Base-by-base conservation (phyloP, 345 rosid genomes). In the Rhodamnia rubescens region DNA sequence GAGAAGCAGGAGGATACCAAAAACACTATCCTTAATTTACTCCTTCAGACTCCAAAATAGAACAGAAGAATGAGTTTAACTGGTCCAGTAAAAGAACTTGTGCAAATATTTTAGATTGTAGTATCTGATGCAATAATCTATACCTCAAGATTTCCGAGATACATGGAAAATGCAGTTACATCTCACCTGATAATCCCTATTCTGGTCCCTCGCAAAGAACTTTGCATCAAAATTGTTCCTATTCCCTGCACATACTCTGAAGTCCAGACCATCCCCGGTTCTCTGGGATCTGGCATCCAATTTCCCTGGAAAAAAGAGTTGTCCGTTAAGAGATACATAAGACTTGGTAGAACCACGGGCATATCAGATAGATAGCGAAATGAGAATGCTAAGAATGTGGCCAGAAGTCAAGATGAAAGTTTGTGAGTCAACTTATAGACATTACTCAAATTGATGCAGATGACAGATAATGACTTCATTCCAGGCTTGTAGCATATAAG, bases 121-220 rank as follows among this genome's bases (percentile, higher is more conserved):
- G 42, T 50, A 18, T 47, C 69, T 5, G 21, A 74, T 69, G 86
- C 80, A 24, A 20, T n/a, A 5, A 74, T 58, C 53, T 13, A 21
- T 21, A 42, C 84, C 36, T 14, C 84, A 61, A 69, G 47, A 36
- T 20, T 32, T 69, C 59, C 12, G 1, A 69, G 12, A 36, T 36
- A 69, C 47, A 36, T 69, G 80, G 83, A 47, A 88, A 18, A 53
- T 47, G 83, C 54, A 74, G 81, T 84, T 83, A 53, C 55, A 82
- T 55, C 89, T 89, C 83, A 94, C 97, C 94, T 90, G 89, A 80
- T 80, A 86, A 81, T 80, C 74, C 83, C 52, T 84, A 61, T 82
- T 84, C 82, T 27, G 86, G 82, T 82, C 87, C 88, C 82, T 87
- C 83, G 85, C 85, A 84, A 82, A 36, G 69, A 85, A n/a, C 47